phyloP scores from a whole-genome alignment of 108 stramenopile genomes.

The Aurantiochytrium sp. region DNA sequence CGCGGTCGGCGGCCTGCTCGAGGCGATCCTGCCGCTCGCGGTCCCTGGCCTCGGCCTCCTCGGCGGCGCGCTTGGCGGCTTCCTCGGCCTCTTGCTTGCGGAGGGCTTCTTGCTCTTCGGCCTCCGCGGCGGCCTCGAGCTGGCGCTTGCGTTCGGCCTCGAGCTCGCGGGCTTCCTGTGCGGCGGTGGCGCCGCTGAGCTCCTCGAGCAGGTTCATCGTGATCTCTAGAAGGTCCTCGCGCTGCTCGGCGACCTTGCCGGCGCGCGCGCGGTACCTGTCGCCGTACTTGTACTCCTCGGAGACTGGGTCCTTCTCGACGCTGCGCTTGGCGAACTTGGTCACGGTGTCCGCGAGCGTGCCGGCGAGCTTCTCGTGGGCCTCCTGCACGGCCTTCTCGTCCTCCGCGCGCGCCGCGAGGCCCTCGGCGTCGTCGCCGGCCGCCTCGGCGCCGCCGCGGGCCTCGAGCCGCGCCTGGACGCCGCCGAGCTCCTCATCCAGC shows the following conservation, averaged over 20 bases:
- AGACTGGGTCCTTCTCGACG: neutral
- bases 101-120: neutral
- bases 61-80: neutral
- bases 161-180: neutral
- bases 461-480: neutral
- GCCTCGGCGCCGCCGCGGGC: neutral
- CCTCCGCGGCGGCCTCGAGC: neutral
- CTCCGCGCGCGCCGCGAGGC: neutral
- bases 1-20: neutral
- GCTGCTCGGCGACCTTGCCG: neutral
- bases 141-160: neutral
- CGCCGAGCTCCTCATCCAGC: neutral
- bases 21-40: neutral
- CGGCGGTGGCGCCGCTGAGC: neutral
- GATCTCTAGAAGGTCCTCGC: neutral
- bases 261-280: neutral
- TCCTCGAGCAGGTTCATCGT: neutral
- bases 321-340: neutral
- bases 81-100: slow-evolving; percentile 23
- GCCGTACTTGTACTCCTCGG: slow-evolving; percentile 8
- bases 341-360: neutral
- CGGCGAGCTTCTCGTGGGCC: neutral
- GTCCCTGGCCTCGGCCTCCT: neutral
- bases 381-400: neutral
- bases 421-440: neutral